A percentile compares a stretch with the other conserved stretches of the same genome.
These are phyloP conservation scores for Herpetospermum pedunculosum DNA, from an alignment of 306 rosid genomes.

Conservation along the genomic window DNA sequence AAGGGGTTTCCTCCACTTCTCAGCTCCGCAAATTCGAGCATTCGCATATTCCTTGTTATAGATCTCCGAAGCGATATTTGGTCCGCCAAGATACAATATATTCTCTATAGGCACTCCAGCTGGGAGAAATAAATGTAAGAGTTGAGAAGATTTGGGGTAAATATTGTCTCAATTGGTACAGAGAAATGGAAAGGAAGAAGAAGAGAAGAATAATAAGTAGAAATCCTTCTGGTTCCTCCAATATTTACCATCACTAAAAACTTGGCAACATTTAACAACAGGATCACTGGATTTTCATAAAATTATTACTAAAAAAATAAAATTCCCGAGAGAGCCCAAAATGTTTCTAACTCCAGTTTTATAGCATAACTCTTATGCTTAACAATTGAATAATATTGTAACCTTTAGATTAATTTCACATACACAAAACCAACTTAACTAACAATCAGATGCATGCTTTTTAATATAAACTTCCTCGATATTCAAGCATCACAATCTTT, in stretches of 20 bases:
- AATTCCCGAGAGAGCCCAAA: neutral
- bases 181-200: neutral
- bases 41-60: constrained; percentile 91
- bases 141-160: constrained; percentile 4
- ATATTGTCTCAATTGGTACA: neutral
- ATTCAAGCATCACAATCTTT: neutral
- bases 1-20: constrained; percentile 81
- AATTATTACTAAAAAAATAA: neutral
- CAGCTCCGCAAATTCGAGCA: constrained; percentile 96
- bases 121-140: constrained; percentile 17
- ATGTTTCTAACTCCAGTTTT: neutral
- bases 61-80: constrained; percentile 86
- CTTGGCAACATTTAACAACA: neutral
- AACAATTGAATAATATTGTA: too few species aligned
- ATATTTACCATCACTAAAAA: neutral
- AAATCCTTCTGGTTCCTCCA: neutral
- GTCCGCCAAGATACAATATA: constrained; percentile 91
- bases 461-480: neutral
- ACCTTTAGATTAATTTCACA: too few species aligned
- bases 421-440: neutral
- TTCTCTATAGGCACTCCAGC: constrained; percentile 82
- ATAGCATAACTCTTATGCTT: neutral
- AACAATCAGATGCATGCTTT: neutral
- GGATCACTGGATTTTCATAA: neutral
- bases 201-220: neutral